Evolutionary conservation across 208 protist genomes (phyloP), one percentile per base, ranked within the genome.

Genomic region (Endotrypanum monterogeii): DNA sequence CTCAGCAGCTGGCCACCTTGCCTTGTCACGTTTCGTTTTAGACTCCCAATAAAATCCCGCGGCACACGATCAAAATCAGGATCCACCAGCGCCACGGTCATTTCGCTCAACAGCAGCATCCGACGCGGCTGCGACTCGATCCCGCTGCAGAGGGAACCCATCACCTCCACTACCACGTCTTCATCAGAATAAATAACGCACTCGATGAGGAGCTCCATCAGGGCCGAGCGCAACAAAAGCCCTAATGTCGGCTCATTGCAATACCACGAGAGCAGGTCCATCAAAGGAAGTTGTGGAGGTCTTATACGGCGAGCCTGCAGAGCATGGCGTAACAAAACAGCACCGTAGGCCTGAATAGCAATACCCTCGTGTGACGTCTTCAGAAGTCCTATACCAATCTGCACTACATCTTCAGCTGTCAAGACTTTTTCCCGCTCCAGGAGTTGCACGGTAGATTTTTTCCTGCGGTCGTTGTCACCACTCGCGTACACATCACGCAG

Each of bases 331-430:
- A 96, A 76, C 9, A 96, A 66, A 25, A 96, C 90, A 4, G 90
- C 90, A 9, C 92, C 92, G 54, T 95, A 96, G 14, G 90, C 86
- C 72, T 95, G 92, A 5, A 93, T 83, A 14, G 86, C 88, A 32
- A 78, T 60, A 16, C 86, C 84, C 23, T 86, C 75, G 48, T 72
- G 71, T 8, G 78, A 67, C 11, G 80, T 60, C 62, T 87, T 78
- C 32, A 96, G 76, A 41, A 96, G 79, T 2, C 71, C 84, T 1
- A 94, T 25, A 30, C 92, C 92, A 46, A 89, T 74, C n/a, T 75
- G 72, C 18, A 79, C 50, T 1, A 80, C 68, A 35, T 89, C 72
- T 4, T 78, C 68, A 3, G 52, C 67, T 60, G 50, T 63, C 73
- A 96, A 72, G 37, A 57, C 25, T n/a, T 85, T 87, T 62, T 96